Conservation (phyloP, 2,329 filamentous ascomycete species). For the Cladorrhinum sp. region DNA sequence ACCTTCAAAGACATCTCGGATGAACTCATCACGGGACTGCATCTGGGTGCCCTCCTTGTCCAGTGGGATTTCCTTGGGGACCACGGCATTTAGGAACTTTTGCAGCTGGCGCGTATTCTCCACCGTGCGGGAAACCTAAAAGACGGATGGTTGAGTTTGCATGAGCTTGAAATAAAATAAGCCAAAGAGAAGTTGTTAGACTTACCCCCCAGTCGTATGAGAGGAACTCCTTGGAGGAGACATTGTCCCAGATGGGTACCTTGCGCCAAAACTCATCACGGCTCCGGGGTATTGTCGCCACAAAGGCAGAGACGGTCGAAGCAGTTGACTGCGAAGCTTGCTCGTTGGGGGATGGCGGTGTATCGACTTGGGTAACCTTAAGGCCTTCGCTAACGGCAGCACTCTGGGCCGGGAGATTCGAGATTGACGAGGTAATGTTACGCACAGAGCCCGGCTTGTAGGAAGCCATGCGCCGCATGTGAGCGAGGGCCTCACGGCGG, state of each 20-base stretch:
- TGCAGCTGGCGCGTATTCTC: constrained; percentile 45
- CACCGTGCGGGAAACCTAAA: constrained; percentile 48
- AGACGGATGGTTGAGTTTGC: not conserved
- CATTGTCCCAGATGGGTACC: constrained; percentile 48
- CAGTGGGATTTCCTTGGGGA: constrained; percentile 50
- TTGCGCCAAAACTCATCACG: constrained; percentile 49
- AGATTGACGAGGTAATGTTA: constrained; percentile 15
- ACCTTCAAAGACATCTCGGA: constrained; percentile 52
- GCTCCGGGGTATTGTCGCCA: not conserved
- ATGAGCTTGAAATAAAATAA: not conserved
- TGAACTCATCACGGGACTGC: constrained; percentile 50
- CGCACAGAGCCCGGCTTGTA: constrained; percentile 9
- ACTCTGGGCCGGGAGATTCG: constrained; percentile 23
- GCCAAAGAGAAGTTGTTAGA: constrained; percentile 17
- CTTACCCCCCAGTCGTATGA: constrained; percentile 55
- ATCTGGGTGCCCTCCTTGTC: constrained; percentile 32
- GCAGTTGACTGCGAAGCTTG: not conserved
- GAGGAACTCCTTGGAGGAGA: constrained; percentile 47
- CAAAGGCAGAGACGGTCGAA: not conserved
- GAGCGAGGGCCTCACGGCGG: constrained; percentile 5
- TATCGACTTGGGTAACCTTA: not conserved
- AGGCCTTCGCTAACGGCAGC: constrained; percentile 16
- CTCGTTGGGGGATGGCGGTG: constrained; percentile 8
- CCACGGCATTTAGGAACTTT: constrained; percentile 46
- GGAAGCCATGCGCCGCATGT: not conserved